Evolutionary conservation across 176 grass and related monocot species (phyloP).

Genomic region (Echinochloa phyllopogon): DNA sequence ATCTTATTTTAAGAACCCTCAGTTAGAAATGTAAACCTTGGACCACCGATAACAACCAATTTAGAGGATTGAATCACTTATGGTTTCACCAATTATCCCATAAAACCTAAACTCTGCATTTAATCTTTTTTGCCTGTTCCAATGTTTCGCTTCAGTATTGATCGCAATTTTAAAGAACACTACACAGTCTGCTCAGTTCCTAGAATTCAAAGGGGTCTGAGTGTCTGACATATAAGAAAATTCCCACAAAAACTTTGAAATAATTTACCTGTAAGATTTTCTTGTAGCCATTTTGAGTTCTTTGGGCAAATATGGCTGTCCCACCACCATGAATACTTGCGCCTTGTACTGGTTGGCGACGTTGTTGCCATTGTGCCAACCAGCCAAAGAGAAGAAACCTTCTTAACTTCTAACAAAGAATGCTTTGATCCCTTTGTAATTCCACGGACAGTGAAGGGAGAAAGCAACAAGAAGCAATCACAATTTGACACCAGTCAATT

Average conservation of each 20-base stretch:
- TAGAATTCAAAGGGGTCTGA: not conserved
- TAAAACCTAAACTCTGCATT: not conserved
- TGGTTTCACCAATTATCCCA: not conserved
- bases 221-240: not conserved
- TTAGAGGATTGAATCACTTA: not conserved
- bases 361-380: slow-evolving; percentile 65
- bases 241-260: not conserved
- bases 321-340: slow-evolving; percentile 97
- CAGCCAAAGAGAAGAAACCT: slow-evolving; percentile 35
- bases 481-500: slow-evolving; percentile 30
- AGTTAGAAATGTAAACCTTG: not conserved
- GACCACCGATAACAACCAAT: not conserved
- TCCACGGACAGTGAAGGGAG: not conserved
- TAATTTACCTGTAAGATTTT: slow-evolving; percentile 84
- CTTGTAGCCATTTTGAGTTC: slow-evolving; percentile 94
- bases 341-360: slow-evolving; percentile 53
- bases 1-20: not conserved
- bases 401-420: slow-evolving; percentile 12
- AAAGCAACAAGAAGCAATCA: slow-evolving; percentile 13
- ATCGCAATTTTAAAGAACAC: not conserved
- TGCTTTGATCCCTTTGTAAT: not conserved
- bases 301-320: slow-evolving; percentile 87
- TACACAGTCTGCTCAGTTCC: not conserved
- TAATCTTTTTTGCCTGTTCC: not conserved
- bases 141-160: not conserved